These are phyloP conservation scores for Vigna hirtella DNA, from an alignment of 306 rosid species.

Conservation along the genomic window DNA sequence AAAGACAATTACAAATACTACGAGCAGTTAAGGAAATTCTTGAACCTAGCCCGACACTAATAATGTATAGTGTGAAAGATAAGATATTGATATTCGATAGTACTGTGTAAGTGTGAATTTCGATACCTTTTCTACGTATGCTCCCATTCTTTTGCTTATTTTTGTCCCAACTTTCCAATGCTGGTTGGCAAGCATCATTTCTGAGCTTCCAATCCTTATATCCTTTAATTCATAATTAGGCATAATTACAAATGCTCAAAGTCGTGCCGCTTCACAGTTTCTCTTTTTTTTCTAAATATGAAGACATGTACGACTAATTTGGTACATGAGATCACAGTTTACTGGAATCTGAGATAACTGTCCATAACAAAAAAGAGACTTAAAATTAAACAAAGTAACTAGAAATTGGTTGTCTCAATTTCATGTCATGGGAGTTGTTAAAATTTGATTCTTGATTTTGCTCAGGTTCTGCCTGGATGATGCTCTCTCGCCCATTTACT, in stretches of 20 bases:
- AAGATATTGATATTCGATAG: not conserved
- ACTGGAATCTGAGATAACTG: no score
- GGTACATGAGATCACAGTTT: not conserved
- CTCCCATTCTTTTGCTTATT: not conserved
- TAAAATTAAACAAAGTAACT: not conserved
- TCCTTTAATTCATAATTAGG: not conserved
- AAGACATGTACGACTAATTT: not conserved
- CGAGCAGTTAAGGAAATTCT: not conserved
- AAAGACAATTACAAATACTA: slow-evolving; percentile 4
- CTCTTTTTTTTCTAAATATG: not conserved
- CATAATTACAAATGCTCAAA: not conserved
- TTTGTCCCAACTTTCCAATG: not conserved
- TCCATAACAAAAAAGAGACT: no score
- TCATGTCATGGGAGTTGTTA: not conserved
- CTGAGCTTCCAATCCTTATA: not conserved
- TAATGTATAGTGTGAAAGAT: not conserved
- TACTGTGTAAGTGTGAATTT: not conserved
- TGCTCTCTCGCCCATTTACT: slow-evolving; percentile 76
- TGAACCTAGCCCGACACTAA: not conserved
- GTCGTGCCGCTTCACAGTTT: not conserved
- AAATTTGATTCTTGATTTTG: slow-evolving; percentile 35
- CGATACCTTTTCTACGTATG: not conserved
- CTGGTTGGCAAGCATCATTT: not conserved
- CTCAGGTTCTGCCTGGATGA: slow-evolving; percentile 93
- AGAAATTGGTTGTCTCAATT: not conserved